Evolutionary conservation across 208 protist genomes (phyloP), one percentile per base, ranked within the genome.

Genomic region (Acanthamoeba healyi): DNA sequence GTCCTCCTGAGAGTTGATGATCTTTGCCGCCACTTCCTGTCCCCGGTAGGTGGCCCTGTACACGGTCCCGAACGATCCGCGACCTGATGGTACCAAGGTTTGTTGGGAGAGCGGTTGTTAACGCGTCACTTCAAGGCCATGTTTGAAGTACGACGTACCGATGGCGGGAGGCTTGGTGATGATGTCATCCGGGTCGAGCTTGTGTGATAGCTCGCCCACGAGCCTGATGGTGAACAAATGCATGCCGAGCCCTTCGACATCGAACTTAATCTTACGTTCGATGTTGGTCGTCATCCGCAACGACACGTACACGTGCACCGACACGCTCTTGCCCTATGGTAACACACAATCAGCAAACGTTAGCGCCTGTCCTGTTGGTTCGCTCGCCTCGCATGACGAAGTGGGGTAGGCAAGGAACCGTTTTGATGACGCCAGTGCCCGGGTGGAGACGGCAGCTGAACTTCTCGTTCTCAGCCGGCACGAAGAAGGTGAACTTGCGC

Each of bases 401-500:
- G n/a, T n/a, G n/a, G n/a, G n/a, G n/a, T n/a, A n/a, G n/a, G n/a
- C n/a, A n/a, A n/a, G 14, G 29, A 36, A 77, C 67, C 67, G 67
- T 38, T 19, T 77, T 77, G 32, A 84, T 51, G 49, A 74, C 32
- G 36, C 86, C 86, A 49, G 7, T 56, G 17, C 86, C 86, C 29
- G 86, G 86, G n/a, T 74, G 38, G 14, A 92, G 86, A 1, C 58
- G 38, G 36, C 86, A 92, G 24, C n/a, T 74, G 24, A 92, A 92
- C 56, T 92, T 92, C 1, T 92, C 56, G 38, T 92, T 67, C 2
- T 92, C 86, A 6, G 38, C 63, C 32, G 86, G 86, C n/a, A 92
- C 86, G 46, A 92, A 92, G 58, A 92, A 92, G 15, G 56, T 58
- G 56, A 92, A 92, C 86, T 92, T 92, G 54, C 86, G 86, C 26